Base-by-base conservation (phyloP, 2,329 filamentous ascomycete genomes). In the Ophiocordyceps unilateralis region DNA sequence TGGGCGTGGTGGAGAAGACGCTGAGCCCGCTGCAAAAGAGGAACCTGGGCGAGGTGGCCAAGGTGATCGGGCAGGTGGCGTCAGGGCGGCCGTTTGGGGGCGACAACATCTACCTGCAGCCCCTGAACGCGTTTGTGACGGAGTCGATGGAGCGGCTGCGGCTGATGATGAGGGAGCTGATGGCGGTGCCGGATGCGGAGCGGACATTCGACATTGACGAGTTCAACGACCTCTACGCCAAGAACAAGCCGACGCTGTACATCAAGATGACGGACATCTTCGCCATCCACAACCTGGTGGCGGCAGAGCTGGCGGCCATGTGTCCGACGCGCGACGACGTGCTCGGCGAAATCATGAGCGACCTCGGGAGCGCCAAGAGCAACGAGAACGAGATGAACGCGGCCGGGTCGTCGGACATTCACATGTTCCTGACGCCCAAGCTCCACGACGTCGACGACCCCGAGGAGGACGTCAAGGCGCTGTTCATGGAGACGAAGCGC, bases 191-290 rank as follows among this genome's bases (percentile, higher is more conserved):
- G 14, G 81, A 91, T 53, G 84, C 86, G 0, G 91, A 98, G 61
- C 73, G 77, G 42, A 91, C 91, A 21, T 98, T 96, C 56, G 88
- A 96, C 60, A 95, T 98, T 58, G 91, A 98, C 57, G 91, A 96
- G 59, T 98, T 91, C 74, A 96, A 95, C 58, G 91, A 98, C 56
- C 72, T 98, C 7, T 96, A 96, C 57, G 84, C 89, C 44, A 88
- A 93, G 59, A 91, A 87, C 49, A 94, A 94, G 62, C 91, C 91
- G 7, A 96, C 89, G 0, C 70, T 98, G n/a, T 98, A 96, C 66
- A 94, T 98, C 68, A 98, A 98, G 66, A 89, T 98, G 76, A 76
- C 83, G 15, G 91, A 98, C 58, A 88, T 98, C 45, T 96, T 98
- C 59, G 84, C 89, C 41, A 89, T 98, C 46, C 93, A 98, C 63